Percentiles rank a stretch among this genome's conserved stretches.
These are phyloP conservation scores for Nephelium lappaceum DNA, from an alignment of 345 rosid species.

Conservation along the genomic window DNA sequence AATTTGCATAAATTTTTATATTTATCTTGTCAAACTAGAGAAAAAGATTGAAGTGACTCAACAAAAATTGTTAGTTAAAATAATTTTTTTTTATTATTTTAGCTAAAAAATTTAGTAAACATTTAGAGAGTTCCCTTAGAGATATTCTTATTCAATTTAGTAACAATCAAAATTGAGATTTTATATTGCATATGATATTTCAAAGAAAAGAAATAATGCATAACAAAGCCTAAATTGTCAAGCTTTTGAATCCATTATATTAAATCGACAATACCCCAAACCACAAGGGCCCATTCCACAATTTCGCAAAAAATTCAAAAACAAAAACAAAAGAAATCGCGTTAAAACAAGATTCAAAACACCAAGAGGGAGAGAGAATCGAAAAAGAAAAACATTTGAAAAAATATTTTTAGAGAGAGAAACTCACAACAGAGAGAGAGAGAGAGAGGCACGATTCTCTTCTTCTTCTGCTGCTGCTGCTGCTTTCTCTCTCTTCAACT, in stretches of 20 bases:
- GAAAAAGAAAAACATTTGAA: neutral
- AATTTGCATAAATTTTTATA: too few relatives aligned
- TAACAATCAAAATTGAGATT: too few relatives aligned
- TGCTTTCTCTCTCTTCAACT: neutral
- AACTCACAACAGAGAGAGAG: neutral
- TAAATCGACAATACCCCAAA: neutral
- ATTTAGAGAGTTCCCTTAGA: too few relatives aligned
- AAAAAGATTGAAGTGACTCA: too few relatives aligned
- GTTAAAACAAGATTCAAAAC: slow-evolving; percentile 13
- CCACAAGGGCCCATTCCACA: neutral
- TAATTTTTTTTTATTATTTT: too few relatives aligned
- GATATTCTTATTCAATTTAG: too few relatives aligned
- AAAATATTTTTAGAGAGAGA: slow-evolving; percentile 11
- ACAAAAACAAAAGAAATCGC: neutral
- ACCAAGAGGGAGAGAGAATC: neutral
- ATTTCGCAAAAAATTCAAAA: neutral
- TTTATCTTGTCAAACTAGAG: too few relatives aligned
- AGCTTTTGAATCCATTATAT: neutral
- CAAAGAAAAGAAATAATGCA: too few relatives aligned
- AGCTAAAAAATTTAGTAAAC: too few relatives aligned
- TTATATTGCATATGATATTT: too few relatives aligned
- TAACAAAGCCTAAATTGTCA: too few relatives aligned
- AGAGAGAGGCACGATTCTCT: neutral
- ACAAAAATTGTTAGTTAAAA: too few relatives aligned
- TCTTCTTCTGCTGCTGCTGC: neutral